Base-by-base conservation (phyloP, 805 yeast genomes). In the Helenozyma baotianmanensis region DNA sequence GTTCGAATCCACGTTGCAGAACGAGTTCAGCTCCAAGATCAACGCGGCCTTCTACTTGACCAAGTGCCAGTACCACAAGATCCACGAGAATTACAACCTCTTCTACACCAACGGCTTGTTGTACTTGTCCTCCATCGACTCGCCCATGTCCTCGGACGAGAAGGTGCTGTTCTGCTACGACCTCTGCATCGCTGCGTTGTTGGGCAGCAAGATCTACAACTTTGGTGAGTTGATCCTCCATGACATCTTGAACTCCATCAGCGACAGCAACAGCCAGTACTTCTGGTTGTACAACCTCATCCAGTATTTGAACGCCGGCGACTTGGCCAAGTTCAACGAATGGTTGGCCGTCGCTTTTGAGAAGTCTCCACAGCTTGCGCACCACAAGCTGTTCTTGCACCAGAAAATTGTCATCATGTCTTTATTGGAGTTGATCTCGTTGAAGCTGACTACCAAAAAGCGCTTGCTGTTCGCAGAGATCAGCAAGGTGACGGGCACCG, bases 221-320 rank as follows among this genome's bases (percentile, higher is more conserved):
- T 92, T 92, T 60, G 97, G 97, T 32, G 98, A 92, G 62, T 74
- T 92, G 42, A 72, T 92, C 40, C 78, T 88, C 56, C 97, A 90
- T 60, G 95, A 92, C 27, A 78, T 90, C 29, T 73, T 88, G 58
- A 54, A 64, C 25, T 58, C 68, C 24, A 70, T 82, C 25, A 43
- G 56, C 14, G 49, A 45, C 16, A 62, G 63, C 17, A 69, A 64
- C 32, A 58, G 74, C 25, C 64, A 65, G 27, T 75, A 75, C 56
- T 58, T 63, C 23, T 87, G 96, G 95, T 64, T 92, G 40, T 74
- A 78, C 42, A 74, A 80, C 30, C 62, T 89, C 42, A 68, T 92
- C 32, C 65, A 76, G 38, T 70, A 82, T 16, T 68, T 92, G 50
- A 87, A 88, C 53, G 62, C 77, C 12, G 97, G 97, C 25, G 80